phyloP scores from a whole-genome alignment of 2,329 filamentous ascomycete species.

The Apiospora sp. region DNA sequence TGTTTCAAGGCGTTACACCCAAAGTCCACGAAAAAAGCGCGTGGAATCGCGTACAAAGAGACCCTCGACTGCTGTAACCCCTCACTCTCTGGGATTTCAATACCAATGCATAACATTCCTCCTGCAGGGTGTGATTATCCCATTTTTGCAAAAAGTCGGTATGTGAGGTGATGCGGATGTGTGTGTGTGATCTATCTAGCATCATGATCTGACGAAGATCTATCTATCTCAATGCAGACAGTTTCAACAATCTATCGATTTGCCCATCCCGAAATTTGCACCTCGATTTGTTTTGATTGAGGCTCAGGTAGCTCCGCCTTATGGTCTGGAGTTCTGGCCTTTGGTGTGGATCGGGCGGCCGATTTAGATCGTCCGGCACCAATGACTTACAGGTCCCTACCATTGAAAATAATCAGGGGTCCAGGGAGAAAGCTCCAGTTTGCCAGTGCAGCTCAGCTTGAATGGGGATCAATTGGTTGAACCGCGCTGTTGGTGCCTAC shows the following conservation, averaged over 20 bases:
- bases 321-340: slow-evolving; percentile 12
- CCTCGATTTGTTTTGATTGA: slow-evolving; percentile 7
- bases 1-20: slow-evolving; percentile 17
- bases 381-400: slow-evolving; percentile 11
- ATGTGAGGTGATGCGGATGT: neutral
- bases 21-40: slow-evolving; percentile 11
- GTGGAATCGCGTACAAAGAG: slow-evolving; percentile 2
- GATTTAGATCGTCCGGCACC: slow-evolving; percentile 16
- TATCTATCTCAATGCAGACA: neutral
- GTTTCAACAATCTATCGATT: neutral
- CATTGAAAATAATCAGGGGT: neutral
- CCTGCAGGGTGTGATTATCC: neutral
- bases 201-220: neutral
- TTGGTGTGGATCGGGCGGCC: neutral
- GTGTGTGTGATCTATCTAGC: neutral
- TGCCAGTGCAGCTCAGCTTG: neutral
- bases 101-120: slow-evolving; percentile 20
- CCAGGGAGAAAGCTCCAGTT: neutral
- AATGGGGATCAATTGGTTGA: neutral
- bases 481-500: slow-evolving; percentile 8
- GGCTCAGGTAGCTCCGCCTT: neutral
- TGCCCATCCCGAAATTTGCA: neutral
- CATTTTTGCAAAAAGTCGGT: neutral
- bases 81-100: slow-evolving; percentile 12
- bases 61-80: neutral